Conservation (phyloP, 306 rosid genomes). For the Mimosa pudica region DNA sequence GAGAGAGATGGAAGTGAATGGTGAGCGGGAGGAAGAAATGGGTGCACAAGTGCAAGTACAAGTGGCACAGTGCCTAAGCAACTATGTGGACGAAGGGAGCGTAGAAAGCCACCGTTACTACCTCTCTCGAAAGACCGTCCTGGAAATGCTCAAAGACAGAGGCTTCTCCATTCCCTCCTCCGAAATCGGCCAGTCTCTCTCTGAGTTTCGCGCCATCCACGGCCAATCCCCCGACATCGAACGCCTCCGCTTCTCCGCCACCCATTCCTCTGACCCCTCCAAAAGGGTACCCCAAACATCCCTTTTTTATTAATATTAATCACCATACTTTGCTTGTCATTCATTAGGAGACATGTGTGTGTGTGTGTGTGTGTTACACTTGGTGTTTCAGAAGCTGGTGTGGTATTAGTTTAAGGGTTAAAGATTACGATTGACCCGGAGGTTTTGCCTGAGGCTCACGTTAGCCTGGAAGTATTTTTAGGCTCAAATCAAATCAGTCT, state of each 20-base stretch:
- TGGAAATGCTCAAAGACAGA: slow-evolving; percentile 90
- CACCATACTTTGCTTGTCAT: no score
- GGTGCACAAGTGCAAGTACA: slow-evolving; percentile 24
- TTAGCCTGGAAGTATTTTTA: no score
- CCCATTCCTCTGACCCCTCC: slow-evolving; percentile 63
- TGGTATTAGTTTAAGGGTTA: no score
- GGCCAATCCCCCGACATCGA: slow-evolving; percentile 61
- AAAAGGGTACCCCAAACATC: slow-evolving; percentile 42
- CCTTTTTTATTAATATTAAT: neutral
- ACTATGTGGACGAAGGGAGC: slow-evolving; percentile 58
- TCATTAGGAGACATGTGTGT: no score
- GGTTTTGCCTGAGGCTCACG: no score
- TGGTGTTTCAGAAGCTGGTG: no score
- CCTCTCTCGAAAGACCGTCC: slow-evolving; percentile 64
- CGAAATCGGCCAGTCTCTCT: slow-evolving; percentile 62
- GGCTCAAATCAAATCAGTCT: no score
- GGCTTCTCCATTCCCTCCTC: slow-evolving; percentile 62
- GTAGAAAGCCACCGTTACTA: slow-evolving; percentile 74
- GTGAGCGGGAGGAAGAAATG: slow-evolving; percentile 25
- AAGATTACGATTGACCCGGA: no score
- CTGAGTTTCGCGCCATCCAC: slow-evolving; percentile 60
- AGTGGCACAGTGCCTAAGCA: slow-evolving; percentile 48
- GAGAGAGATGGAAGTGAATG: slow-evolving; percentile 26
- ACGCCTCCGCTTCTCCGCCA: slow-evolving; percentile 71
- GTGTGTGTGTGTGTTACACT: no score